Conservation (phyloP, 75 land plant genomes). For the Selaginella tamariscina region DNA sequence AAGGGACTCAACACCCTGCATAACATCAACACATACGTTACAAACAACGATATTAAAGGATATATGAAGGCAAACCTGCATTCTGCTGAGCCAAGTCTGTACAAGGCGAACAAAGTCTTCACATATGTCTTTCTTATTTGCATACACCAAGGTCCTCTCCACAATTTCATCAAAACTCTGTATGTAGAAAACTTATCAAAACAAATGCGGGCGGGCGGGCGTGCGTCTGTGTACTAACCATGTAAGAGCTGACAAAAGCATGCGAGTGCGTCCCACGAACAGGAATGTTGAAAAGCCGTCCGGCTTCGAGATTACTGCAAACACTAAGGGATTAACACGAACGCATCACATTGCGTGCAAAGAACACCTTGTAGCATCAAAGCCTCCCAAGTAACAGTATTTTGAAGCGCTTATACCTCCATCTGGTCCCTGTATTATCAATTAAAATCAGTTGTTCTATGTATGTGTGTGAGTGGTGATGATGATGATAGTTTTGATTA, state of each 20-base stretch:
- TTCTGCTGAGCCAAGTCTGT: slow-evolving; percentile 2
- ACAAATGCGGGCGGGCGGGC: not conserved
- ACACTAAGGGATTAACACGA: not conserved
- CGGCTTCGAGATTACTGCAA: slow-evolving; percentile 85
- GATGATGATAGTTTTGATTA: slow-evolving; percentile 4
- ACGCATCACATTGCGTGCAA: not conserved
- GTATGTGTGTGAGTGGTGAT: too few relatives aligned
- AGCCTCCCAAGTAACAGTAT: slow-evolving; percentile 88
- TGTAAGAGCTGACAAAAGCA: slow-evolving; percentile 90
- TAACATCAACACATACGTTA: not conserved
- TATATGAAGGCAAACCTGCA: slow-evolving; percentile 9
- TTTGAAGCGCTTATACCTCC: slow-evolving; percentile 94
- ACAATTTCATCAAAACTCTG: slow-evolving; percentile 9
- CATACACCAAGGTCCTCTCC: not conserved
- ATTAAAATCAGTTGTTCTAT: not conserved
- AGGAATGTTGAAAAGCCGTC: slow-evolving; percentile 77
- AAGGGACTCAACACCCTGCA: not conserved
- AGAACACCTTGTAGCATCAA: slow-evolving; percentile 91
- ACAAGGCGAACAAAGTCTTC: not conserved
- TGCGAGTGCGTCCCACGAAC: slow-evolving; percentile 97
- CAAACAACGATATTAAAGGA: not conserved
- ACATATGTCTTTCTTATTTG: not conserved
- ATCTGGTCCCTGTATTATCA: slow-evolving; percentile 76
- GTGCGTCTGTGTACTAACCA: slow-evolving; percentile 35
- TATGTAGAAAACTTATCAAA: too few relatives aligned